Evolutionary conservation across 2,329 filamentous ascomycete genomes (phyloP).

Genomic region (Macroventuria anomochaeta): DNA sequence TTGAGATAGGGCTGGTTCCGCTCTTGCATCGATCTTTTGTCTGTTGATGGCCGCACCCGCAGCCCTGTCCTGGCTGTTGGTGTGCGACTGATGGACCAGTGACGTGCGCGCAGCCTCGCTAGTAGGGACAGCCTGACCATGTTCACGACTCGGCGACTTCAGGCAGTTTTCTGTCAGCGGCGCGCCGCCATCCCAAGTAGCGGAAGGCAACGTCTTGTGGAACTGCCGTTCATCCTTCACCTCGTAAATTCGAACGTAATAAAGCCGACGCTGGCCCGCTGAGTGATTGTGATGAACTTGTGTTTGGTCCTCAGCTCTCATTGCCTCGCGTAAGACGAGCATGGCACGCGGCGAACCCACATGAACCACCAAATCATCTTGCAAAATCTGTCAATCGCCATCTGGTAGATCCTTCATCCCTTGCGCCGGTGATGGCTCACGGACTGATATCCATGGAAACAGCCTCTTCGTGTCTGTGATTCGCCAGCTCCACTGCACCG

Average conservation of each 20-base stretch:
- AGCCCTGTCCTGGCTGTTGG: constrained; percentile 33
- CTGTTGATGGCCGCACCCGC: constrained; percentile 21
- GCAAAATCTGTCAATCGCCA: constrained; percentile 35
- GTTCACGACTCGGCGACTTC: constrained; percentile 39
- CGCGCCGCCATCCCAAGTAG: constrained; percentile 20
- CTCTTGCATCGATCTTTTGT: constrained; percentile 37
- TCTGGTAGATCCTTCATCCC: constrained; percentile 35
- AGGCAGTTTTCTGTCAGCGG: constrained; percentile 38
- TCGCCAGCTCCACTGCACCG: constrained; percentile 23
- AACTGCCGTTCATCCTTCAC: constrained; percentile 17
- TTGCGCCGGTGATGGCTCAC: constrained; percentile 32
- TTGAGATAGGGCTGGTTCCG: constrained; percentile 43
- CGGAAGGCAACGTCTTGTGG: constrained; percentile 29
- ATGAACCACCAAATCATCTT: constrained; percentile 36
- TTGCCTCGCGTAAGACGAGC: constrained; percentile 29
- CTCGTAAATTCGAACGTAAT: constrained; percentile 18
- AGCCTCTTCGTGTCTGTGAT: constrained; percentile 25
- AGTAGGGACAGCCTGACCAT: constrained; percentile 20
- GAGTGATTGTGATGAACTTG: constrained; percentile 11
- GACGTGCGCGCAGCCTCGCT: constrained; percentile 31
- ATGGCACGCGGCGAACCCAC: constrained; percentile 32
- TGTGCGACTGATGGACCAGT: constrained; percentile 33
- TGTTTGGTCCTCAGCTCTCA: constrained; percentile 28
- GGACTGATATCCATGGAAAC: constrained; percentile 28
- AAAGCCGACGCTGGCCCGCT: constrained; percentile 28